Conservation (phyloP, 2,329 filamentous ascomycete species). For the Fusarium chuoi region DNA sequence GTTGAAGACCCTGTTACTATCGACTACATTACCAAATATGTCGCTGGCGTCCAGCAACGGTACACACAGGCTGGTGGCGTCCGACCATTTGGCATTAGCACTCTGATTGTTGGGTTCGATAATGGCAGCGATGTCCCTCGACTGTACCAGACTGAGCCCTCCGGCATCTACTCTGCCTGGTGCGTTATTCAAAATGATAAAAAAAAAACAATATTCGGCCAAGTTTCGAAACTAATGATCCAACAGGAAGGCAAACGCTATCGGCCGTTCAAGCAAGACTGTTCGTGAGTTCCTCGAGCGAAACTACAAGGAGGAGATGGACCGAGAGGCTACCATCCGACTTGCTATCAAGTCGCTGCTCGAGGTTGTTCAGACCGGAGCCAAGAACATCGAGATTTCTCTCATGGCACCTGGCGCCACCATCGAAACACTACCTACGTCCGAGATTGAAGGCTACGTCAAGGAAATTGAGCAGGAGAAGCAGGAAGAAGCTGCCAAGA, state of each 20-base stretch:
- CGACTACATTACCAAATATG: constrained; percentile 99
- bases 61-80: constrained; percentile 99
- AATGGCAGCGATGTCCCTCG: constrained; percentile 88
- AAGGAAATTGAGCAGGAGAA: constrained; percentile 99
- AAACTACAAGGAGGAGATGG: constrained; percentile 99
- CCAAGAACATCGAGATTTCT: constrained; percentile 99
- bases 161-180: constrained; percentile 99
- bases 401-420: constrained; percentile 94
- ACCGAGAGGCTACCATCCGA: constrained; percentile 94
- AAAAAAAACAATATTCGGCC: no score
- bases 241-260: constrained; percentile 96
- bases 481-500: constrained; percentile 97
- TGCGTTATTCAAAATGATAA: constrained; percentile 57
- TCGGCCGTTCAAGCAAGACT: constrained; percentile 98
- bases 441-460: constrained; percentile 96
- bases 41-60: constrained; percentile 96
- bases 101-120: constrained; percentile 98
- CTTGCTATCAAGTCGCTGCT: constrained; percentile 97
- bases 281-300: constrained; percentile 98
- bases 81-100: constrained; percentile 98
- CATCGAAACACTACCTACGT: constrained; percentile 92
- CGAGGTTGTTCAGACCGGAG: constrained; percentile 97
- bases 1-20: constrained; percentile 98
- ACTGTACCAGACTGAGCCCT: constrained; percentile 98
- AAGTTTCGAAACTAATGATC: constrained; percentile 16